Percentiles rank a stretch among this genome's conserved stretches.
phyloP scores from a whole-genome alignment of 257 asterid genomes.

The Rhazya stricta region DNA sequence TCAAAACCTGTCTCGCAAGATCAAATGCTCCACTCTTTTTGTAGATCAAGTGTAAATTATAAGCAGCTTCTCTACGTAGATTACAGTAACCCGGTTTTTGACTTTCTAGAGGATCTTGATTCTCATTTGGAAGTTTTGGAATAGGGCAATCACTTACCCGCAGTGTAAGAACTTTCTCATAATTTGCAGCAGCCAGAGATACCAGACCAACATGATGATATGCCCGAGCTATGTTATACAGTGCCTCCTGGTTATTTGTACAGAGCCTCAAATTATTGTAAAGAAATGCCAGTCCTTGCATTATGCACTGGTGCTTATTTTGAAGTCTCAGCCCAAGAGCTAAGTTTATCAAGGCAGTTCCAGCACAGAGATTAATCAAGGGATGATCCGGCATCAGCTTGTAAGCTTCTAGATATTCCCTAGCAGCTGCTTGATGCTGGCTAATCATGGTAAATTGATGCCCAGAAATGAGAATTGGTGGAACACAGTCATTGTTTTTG shows the following conservation, averaged over 20 bases:
- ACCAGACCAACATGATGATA: constrained; percentile 78
- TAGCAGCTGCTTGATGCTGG: constrained; percentile 79
- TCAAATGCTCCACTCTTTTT: constrained; percentile 74
- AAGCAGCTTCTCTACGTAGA: constrained; percentile 79
- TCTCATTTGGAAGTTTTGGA: constrained; percentile 61
- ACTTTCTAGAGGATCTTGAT: constrained; percentile 24
- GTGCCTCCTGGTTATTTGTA: constrained; percentile 64
- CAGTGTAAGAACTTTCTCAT: constrained; percentile 58
- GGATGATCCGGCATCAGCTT: constrained; percentile 69
- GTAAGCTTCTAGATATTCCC: constrained; percentile 74
- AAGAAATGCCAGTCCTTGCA: constrained; percentile 79
- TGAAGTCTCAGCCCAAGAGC: constrained; percentile 71
- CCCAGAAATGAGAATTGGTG: constrained; percentile 66
- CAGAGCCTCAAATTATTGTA: constrained; percentile 48
- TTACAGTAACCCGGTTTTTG: constrained; percentile 59
- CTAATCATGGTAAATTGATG: constrained; percentile 70
- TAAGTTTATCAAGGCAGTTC: constrained; percentile 77
- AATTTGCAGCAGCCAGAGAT: constrained; percentile 54
- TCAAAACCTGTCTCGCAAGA: constrained; percentile 76
- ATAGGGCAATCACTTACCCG: constrained; percentile 51
- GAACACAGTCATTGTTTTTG: constrained; percentile 60
- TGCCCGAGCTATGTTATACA: constrained; percentile 72
- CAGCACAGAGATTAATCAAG: constrained; percentile 73
- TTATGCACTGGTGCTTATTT: constrained; percentile 72
- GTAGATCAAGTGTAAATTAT: constrained; percentile 72